Evolutionary conservation across 441 rosid species (phyloP).

Genomic region (Adansonia grandidieri): DNA sequence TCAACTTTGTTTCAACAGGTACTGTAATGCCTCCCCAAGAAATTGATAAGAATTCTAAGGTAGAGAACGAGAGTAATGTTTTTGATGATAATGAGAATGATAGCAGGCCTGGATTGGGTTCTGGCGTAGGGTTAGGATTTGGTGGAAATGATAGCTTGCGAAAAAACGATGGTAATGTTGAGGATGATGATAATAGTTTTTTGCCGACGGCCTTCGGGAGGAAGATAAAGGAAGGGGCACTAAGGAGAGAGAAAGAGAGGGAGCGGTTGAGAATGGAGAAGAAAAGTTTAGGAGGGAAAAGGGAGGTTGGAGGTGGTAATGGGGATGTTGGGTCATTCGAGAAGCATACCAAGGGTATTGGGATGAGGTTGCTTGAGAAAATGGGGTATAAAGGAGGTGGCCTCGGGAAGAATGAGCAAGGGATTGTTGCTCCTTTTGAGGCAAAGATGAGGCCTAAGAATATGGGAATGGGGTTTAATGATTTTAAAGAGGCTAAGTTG

Average conservation of each 20-base stretch:
- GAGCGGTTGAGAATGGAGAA: constrained; percentile 52
- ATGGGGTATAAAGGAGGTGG: constrained; percentile 93
- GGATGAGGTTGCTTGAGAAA: constrained; percentile 71
- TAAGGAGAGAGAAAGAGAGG: constrained; percentile 56
- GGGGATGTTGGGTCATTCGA: constrained; percentile 63
- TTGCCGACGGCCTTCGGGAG: constrained; percentile 68
- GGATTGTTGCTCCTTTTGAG: constrained; percentile 70
- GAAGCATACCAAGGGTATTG: constrained; percentile 77
- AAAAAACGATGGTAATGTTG: constrained; percentile 22
- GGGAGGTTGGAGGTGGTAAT: constrained; percentile 37
- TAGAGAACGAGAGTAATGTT: constrained; percentile 41
- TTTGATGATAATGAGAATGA: constrained; percentile 34
- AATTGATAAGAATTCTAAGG: constrained; percentile 57
- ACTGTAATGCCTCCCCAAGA: constrained; percentile 68
- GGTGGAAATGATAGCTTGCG: constrained; percentile 10
- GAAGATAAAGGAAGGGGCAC: constrained; percentile 62
- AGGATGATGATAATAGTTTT: constrained; percentile 41
- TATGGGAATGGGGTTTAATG: constrained; percentile 83
- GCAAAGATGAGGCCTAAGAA: constrained; percentile 76
- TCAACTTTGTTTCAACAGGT: constrained; percentile 73
- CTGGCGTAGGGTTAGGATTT: constrained; percentile 50
- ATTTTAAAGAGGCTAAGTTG: constrained; percentile 63
- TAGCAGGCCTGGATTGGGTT: constrained; percentile 56
- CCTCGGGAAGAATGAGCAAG: constrained; percentile 76
- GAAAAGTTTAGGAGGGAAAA: constrained; percentile 49